Evolutionary conservation across 2,329 filamentous ascomycete genomes (phyloP).

Genomic region (Periconia digitata): DNA sequence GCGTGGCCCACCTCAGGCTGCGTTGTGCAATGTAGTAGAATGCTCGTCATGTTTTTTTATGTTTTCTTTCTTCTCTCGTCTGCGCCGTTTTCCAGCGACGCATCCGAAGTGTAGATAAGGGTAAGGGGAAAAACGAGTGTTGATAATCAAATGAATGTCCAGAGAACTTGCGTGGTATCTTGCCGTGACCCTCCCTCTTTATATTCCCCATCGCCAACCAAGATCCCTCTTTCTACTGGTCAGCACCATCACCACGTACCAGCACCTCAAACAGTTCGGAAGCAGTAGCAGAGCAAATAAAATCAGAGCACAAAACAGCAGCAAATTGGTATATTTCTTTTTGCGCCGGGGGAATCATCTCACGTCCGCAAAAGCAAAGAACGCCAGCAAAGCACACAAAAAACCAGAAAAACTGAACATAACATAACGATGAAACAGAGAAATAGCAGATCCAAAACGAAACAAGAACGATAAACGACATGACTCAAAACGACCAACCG

Average conservation of each 20-base stretch:
- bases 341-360: slow-evolving; percentile 45
- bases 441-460: slow-evolving; percentile 18
- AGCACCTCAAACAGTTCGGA: slow-evolving; percentile 8
- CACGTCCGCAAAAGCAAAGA: slow-evolving; percentile 18
- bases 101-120: not conserved
- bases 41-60: not conserved
- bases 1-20: not conserved
- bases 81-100: not conserved
- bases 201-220: slow-evolving; percentile 11
- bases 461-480: slow-evolving; percentile 18
- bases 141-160: slow-evolving; percentile 2
- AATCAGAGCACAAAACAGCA: slow-evolving; percentile 29
- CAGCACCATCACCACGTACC: slow-evolving; percentile 17
- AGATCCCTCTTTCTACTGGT: slow-evolving; percentile 26
- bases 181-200: not conserved
- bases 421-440: no score
- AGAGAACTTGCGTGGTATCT: not conserved
- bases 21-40: not conserved
- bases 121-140: slow-evolving; percentile 3
- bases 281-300: slow-evolving; percentile 4
- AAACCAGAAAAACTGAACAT: no score
- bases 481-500: slow-evolving; percentile 30
- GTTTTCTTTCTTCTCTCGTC: no score
- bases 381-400: slow-evolving; percentile 24
- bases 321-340: slow-evolving; percentile 48